Conservation (phyloP, 352 stramenopile genomes). For the Globisporangium yorkense region DNA sequence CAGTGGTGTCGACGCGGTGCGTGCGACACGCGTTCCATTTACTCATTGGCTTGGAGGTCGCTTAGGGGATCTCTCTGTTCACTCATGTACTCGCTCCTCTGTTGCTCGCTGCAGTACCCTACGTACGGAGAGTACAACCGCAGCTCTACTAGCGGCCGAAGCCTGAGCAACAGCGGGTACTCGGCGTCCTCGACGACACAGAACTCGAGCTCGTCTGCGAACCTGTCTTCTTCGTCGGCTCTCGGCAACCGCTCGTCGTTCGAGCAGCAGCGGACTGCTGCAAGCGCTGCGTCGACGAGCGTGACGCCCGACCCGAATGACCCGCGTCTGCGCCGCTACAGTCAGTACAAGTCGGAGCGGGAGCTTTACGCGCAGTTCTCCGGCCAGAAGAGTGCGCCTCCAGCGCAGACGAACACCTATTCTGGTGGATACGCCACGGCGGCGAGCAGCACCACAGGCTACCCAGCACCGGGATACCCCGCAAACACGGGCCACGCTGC, state of each 20-base stretch:
- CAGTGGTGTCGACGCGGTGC: slow-evolving; percentile 2
- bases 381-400: slow-evolving; percentile 30
- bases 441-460: background rate
- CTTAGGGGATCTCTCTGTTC: background rate
- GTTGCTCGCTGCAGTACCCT: slow-evolving; percentile 7
- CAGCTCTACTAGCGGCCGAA: slow-evolving; percentile 3
- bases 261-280: slow-evolving; percentile 11
- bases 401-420: background rate
- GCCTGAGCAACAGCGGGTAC: slow-evolving; percentile 5
- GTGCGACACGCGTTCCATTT: background rate
- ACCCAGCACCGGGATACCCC: background rate
- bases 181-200: slow-evolving; percentile 6
- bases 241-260: slow-evolving; percentile 18
- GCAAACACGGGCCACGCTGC: background rate
- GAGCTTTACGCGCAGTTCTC: slow-evolving; percentile 81
- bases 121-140: slow-evolving; percentile 12
- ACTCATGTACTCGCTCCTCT: background rate
- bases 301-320: slow-evolving; percentile 43
- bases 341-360: slow-evolving; percentile 71
- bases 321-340: slow-evolving; percentile 62
- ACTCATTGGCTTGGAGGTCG: background rate
- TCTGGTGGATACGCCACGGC: background rate
- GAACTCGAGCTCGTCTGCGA: slow-evolving; percentile 15
- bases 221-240: slow-evolving; percentile 4
- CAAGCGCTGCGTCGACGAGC: slow-evolving; percentile 15